phyloP scores from a whole-genome alignment of 805 yeast species.

The Yamadazyma kitorensis region DNA sequence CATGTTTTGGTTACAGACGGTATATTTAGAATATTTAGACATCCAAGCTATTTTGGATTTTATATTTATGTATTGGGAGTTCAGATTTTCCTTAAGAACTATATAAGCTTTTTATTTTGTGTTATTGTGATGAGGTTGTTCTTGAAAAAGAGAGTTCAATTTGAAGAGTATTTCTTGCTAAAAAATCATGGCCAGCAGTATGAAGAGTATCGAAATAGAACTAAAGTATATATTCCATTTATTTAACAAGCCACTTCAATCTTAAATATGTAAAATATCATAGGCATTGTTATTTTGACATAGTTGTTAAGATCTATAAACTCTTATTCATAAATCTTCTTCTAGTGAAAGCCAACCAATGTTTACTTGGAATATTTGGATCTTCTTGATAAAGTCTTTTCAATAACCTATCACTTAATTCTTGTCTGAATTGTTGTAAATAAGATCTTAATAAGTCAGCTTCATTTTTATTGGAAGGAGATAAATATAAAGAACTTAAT shows the following conservation, averaged over 20 bases:
- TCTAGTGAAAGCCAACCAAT: slow-evolving; percentile 94
- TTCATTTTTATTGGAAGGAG: slow-evolving; percentile 74
- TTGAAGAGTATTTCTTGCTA: slow-evolving; percentile 33
- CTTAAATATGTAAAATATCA: not conserved
- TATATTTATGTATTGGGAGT: slow-evolving; percentile 30
- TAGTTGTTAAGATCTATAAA: slow-evolving; percentile 32
- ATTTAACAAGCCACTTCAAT: slow-evolving; percentile 8
- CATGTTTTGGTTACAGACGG: slow-evolving; percentile 29
- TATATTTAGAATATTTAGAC: slow-evolving; percentile 27
- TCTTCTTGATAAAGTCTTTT: slow-evolving; percentile 66
- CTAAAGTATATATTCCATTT: slow-evolving; percentile 29
- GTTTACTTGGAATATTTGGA: slow-evolving; percentile 67
- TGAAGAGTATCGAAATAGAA: slow-evolving; percentile 19
- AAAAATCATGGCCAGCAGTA: slow-evolving; percentile 28
- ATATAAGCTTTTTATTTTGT: slow-evolving; percentile 15
- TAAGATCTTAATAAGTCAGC: slow-evolving; percentile 78
- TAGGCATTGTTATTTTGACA: not conserved
- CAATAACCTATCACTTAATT: slow-evolving; percentile 77
- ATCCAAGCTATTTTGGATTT: slow-evolving; percentile 41
- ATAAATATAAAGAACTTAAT: slow-evolving; percentile 69
- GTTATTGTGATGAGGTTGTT: slow-evolving; percentile 21
- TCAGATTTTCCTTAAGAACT: slow-evolving; percentile 26
- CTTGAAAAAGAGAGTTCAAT: slow-evolving; percentile 27
- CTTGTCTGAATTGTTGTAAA: slow-evolving; percentile 92
- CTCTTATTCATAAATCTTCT: slow-evolving; percentile 95